Evolutionary conservation across 106 monocot species (phyloP).

Genomic region (Ottelia alismoides): DNA sequence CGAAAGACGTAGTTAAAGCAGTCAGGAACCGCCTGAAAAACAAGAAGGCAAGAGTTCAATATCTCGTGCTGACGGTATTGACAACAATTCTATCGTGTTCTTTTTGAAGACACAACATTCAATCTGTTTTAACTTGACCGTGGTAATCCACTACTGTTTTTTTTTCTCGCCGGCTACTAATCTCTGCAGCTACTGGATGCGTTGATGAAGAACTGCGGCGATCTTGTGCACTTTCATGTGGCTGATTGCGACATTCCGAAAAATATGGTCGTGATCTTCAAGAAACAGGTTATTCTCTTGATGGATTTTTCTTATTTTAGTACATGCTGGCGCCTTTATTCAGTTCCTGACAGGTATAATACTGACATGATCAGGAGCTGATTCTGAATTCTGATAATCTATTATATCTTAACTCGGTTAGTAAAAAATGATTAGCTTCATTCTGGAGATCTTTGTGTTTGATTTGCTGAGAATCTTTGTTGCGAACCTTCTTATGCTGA

Average conservation of each 20-base stretch:
- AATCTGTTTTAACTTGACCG: neutral
- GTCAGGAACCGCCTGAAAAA: constrained; percentile 73
- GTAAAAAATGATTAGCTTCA: no score
- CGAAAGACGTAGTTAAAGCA: constrained; percentile 74
- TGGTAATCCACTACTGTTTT: neutral
- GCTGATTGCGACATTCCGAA: constrained; percentile 51
- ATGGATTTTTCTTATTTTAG: neutral
- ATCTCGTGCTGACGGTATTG: constrained; percentile 31
- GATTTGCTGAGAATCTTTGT: no score
- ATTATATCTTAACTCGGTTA: no score
- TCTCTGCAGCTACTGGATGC: constrained; percentile 63
- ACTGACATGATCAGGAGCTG: no score
- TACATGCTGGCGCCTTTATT: no score
- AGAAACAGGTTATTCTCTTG: constrained; percentile 44
- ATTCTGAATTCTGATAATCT: no score
- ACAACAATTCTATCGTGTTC: neutral
- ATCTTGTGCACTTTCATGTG: constrained; percentile 64
- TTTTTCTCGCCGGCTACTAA: neutral
- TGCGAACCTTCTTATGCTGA: no score
- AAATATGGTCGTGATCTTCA: constrained; percentile 71
- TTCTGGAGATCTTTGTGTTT: no score
- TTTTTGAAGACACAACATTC: neutral
- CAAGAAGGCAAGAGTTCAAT: constrained; percentile 54
- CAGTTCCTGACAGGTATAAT: no score
- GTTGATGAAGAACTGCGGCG: constrained; percentile 84